Evolutionary conservation across 345 rosid species (phyloP).

Genomic region (Sisymbrium irio): DNA sequence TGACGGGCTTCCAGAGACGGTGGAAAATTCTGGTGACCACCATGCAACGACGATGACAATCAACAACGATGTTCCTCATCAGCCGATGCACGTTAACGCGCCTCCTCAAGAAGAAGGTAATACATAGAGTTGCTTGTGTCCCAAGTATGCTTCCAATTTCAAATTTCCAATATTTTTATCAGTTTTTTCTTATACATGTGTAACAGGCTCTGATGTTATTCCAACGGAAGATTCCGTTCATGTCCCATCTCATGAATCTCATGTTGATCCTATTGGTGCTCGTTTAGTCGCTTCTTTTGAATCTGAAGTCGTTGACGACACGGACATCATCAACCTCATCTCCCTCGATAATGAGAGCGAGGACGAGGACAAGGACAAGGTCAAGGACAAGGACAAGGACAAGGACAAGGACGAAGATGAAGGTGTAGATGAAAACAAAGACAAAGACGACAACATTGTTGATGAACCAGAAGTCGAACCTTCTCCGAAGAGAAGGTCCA

Average conservation of each 20-base stretch:
- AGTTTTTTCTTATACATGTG: background rate
- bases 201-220: background rate
- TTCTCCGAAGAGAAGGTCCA: conserved; percentile 20
- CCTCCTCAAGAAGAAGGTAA: conserved; percentile 11
- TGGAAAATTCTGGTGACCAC: conserved; percentile 5
- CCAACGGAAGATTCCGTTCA: background rate
- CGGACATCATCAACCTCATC: background rate
- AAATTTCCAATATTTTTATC: background rate
- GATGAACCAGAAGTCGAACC: background rate
- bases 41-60: background rate
- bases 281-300: background rate
- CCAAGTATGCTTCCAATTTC: background rate
- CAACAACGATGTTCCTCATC: background rate
- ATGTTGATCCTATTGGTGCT: conserved; percentile 16
- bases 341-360: background rate
- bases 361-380: background rate
- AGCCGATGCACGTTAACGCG: background rate
- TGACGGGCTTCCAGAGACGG: background rate
- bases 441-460: background rate
- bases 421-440: background rate
- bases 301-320: background rate
- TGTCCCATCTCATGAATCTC: conserved; percentile 20
- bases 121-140: background rate
- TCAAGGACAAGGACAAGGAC: background rate
- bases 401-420: background rate